These are phyloP conservation scores for Hygrophoropsis aurantiaca DNA, from an alignment of 768 basidiomycete species.

Conservation along the genomic window DNA sequence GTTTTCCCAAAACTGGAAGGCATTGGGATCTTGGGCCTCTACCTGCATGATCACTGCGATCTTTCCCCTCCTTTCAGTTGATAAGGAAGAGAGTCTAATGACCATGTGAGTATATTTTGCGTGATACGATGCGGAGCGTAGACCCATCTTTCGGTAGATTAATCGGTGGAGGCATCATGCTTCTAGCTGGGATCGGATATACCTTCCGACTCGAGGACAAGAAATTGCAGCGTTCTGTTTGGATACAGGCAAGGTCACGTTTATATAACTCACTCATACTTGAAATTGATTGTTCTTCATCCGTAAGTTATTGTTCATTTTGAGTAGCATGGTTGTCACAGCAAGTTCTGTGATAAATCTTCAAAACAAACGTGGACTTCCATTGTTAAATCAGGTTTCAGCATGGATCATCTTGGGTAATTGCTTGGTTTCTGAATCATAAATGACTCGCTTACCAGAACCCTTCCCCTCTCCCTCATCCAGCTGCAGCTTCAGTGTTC, in stretches of 20 bases:
- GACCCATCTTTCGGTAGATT: constrained; percentile 31
- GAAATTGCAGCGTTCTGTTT: constrained; percentile 4
- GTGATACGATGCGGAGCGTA: constrained; percentile 5
- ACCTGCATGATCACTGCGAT: constrained; percentile 56
- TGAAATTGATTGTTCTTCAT: neutral
- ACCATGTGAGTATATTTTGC: constrained; percentile 50
- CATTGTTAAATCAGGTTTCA: constrained; percentile 52
- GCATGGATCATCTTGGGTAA: constrained; percentile 70
- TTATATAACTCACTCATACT: neutral
- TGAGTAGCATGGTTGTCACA: constrained; percentile 52
- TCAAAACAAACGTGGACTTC: constrained; percentile 66
- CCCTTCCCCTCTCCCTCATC: too few relatives aligned
- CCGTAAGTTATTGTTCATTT: constrained; percentile 44
- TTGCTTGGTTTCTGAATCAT: constrained; percentile 14
- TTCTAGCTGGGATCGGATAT: constrained; percentile 32
- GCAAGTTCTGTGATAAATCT: constrained; percentile 57
- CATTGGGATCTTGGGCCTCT: constrained; percentile 42
- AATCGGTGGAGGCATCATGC: constrained; percentile 47
- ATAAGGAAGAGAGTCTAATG: constrained; percentile 62
- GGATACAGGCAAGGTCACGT: constrained; percentile 29
- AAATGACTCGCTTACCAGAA: neutral
- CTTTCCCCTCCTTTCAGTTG: constrained; percentile 73
- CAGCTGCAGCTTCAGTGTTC: constrained; percentile 50
- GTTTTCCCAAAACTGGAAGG: constrained; percentile 21
- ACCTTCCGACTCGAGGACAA: constrained; percentile 6